Evolutionary conservation across 2,329 filamentous ascomycete genomes (phyloP).

Genomic region (Plectosphaerella cucumerina): DNA sequence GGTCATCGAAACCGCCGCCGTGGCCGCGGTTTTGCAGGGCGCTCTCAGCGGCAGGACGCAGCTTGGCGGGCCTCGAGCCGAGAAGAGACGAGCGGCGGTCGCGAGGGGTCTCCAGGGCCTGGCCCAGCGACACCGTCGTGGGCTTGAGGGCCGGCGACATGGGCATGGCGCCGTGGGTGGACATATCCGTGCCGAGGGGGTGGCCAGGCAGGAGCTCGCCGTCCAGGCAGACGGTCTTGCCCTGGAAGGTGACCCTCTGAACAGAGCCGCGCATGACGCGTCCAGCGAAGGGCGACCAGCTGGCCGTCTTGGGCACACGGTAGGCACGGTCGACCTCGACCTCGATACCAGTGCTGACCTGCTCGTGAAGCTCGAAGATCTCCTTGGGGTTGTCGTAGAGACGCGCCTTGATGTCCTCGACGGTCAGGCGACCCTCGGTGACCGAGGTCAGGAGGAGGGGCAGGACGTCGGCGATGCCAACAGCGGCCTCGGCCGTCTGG

Average conservation of each 20-base stretch:
- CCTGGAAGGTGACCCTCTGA: slow-evolving; percentile 71
- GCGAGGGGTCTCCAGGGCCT: slow-evolving; percentile 29
- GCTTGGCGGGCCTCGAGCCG: slow-evolving; percentile 22
- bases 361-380: slow-evolving; percentile 80
- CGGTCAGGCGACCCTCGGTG: slow-evolving; percentile 65
- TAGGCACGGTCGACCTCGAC: slow-evolving; percentile 72
- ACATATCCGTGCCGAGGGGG: slow-evolving; percentile 70
- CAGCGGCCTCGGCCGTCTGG: slow-evolving; percentile 50
- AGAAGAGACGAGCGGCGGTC: slow-evolving; percentile 25
- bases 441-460: slow-evolving; percentile 74
- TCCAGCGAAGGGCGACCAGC: slow-evolving; percentile 71
- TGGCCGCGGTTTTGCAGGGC: background rate
- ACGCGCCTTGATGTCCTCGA: slow-evolving; percentile 67
- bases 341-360: slow-evolving; percentile 68
- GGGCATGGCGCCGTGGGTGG: slow-evolving; percentile 54
- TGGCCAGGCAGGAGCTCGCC: slow-evolving; percentile 55
- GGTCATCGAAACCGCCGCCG: slow-evolving; percentile 33
- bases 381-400: slow-evolving; percentile 75
- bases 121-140: slow-evolving; percentile 31
- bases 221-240: slow-evolving; percentile 71
- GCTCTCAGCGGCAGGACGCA: slow-evolving; percentile 21
- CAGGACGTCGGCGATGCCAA: slow-evolving; percentile 69
- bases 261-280: slow-evolving; percentile 65
- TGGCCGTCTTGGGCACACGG: slow-evolving; percentile 43
- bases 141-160: slow-evolving; percentile 57